phyloP scores from a whole-genome alignment of 2,329 filamentous ascomycete genomes.

The Monosporascus sp. region DNA sequence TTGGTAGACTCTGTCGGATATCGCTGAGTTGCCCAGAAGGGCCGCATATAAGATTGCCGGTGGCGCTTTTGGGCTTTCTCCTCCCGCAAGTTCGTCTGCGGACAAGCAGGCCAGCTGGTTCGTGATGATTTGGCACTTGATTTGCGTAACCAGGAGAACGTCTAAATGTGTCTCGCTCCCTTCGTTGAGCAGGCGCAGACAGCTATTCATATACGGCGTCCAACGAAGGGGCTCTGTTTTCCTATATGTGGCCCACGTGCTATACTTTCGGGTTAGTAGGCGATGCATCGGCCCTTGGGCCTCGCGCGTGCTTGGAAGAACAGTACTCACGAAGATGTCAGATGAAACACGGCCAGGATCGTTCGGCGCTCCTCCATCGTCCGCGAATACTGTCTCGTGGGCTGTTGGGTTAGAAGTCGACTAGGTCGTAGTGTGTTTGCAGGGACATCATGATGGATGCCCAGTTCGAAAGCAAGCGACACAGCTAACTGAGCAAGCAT shows the following conservation, averaged over 20 bases:
- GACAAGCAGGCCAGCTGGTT: constrained; percentile 15
- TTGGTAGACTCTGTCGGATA: constrained; percentile 11
- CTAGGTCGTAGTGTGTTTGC: constrained; percentile 4
- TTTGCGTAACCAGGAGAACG: constrained; percentile 11
- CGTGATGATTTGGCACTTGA: constrained; percentile 20
- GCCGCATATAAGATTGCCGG: constrained; percentile 11
- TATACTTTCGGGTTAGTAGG: constrained; percentile 1
- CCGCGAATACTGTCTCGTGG: constrained; percentile 4
- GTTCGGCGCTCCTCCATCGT: constrained; percentile 16
- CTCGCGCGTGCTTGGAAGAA: too few species aligned
- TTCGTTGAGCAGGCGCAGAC: constrained; percentile 11
- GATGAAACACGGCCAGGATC: constrained; percentile 16
- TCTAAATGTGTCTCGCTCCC: constrained; percentile 14
- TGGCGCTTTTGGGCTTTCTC: neutral
- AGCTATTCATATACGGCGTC: constrained; percentile 15
- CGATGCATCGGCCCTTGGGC: too few species aligned
- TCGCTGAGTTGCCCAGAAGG: constrained; percentile 13
- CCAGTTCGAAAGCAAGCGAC: constrained; percentile 18
- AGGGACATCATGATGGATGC: constrained; percentile 13
- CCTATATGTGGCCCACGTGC: constrained; percentile 20
- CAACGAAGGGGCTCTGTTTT: constrained; percentile 17
- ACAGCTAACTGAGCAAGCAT: constrained; percentile 20
- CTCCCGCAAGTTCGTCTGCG: constrained; percentile 1
- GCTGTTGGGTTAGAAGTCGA: constrained; percentile 1
- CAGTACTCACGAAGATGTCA: constrained; percentile 22